A percentile compares a stretch with the other conserved stretches of the same genome.
Evolutionary conservation across 1,284 basidiomycete species (phyloP).

Genomic region (Bjerkandera adusta): DNA sequence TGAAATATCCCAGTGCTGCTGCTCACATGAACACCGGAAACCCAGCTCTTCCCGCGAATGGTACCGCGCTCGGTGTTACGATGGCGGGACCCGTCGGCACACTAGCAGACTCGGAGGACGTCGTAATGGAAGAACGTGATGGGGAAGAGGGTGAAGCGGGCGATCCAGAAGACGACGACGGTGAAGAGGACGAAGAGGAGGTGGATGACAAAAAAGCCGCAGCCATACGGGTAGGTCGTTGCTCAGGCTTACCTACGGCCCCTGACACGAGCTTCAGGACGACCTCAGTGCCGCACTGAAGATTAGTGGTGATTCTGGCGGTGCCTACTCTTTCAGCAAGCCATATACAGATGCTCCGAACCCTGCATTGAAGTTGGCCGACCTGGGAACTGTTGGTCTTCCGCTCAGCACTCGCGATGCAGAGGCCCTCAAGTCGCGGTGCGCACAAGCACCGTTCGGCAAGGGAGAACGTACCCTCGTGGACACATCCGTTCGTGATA

Average conservation of each 20-base stretch:
- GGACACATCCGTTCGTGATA: not conserved
- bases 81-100: too few species aligned
- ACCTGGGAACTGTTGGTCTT: not conserved
- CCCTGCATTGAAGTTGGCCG: not conserved
- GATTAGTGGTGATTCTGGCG: not conserved
- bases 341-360: not conserved
- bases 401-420: not conserved
- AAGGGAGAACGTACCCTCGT: conserved; percentile 1
- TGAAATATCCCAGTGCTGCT: too few species aligned
- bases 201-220: not conserved
- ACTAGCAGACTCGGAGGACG: too few species aligned
- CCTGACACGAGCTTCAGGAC: not conserved
- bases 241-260: not conserved
- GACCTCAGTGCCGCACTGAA: not conserved
- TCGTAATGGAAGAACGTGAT: not conserved
- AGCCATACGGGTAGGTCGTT: not conserved
- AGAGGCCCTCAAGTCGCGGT: not conserved
- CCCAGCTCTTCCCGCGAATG: too few species aligned
- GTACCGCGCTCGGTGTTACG: too few species aligned
- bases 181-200: not conserved
- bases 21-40: too few species aligned
- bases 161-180: not conserved
- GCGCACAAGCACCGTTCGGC: not conserved
- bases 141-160: not conserved
- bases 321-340: not conserved